A percentile compares a stretch with the other conserved stretches of the same genome.
Evolutionary conservation across 768 basidiomycete genomes (phyloP).

Genomic region (Xerocomus spinulosus): DNA sequence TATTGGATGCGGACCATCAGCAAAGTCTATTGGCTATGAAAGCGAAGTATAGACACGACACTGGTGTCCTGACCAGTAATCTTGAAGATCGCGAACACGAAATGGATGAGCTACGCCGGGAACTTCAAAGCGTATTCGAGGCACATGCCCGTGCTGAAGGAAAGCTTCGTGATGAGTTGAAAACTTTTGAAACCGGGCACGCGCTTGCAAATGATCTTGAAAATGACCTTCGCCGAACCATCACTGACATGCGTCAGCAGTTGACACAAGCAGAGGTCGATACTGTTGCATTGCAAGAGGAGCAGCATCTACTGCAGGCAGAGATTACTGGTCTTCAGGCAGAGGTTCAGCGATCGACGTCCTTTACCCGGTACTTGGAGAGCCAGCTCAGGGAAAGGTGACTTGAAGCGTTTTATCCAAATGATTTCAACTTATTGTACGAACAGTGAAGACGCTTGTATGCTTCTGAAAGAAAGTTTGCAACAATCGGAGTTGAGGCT

Average conservation of each 20-base stretch:
- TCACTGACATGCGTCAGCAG: slow-evolving; percentile 35
- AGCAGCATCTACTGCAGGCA: slow-evolving; percentile 49
- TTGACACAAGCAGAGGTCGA: slow-evolving; percentile 39
- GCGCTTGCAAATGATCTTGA: slow-evolving; percentile 32
- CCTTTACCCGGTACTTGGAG: slow-evolving; percentile 59
- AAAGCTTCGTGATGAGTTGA: slow-evolving; percentile 20
- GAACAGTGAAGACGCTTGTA: slow-evolving; percentile 46
- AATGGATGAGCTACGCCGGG: slow-evolving; percentile 29
- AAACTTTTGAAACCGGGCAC: slow-evolving; percentile 24
- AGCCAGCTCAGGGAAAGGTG: slow-evolving; percentile 61
- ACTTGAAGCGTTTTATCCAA: slow-evolving; percentile 11
- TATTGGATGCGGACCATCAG: slow-evolving; percentile 28
- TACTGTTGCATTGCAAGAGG: slow-evolving; percentile 39
- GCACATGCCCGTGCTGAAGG: slow-evolving; percentile 32
- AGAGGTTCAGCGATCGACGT: slow-evolving; percentile 59
- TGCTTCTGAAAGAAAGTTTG: slow-evolving; percentile 37
- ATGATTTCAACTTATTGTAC: slow-evolving; percentile 5
- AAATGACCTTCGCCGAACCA: slow-evolving; percentile 33
- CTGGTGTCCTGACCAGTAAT: slow-evolving; percentile 35
- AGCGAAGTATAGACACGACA: slow-evolving; percentile 31
- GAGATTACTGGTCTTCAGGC: slow-evolving; percentile 58
- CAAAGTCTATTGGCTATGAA: slow-evolving; percentile 24
- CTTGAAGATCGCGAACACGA: slow-evolving; percentile 36
- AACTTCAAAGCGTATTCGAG: slow-evolving; percentile 38
- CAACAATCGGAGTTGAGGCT: slow-evolving; percentile 41